Base-by-base conservation (phyloP, 345 rosid species). In the Populus ilicifolia region DNA sequence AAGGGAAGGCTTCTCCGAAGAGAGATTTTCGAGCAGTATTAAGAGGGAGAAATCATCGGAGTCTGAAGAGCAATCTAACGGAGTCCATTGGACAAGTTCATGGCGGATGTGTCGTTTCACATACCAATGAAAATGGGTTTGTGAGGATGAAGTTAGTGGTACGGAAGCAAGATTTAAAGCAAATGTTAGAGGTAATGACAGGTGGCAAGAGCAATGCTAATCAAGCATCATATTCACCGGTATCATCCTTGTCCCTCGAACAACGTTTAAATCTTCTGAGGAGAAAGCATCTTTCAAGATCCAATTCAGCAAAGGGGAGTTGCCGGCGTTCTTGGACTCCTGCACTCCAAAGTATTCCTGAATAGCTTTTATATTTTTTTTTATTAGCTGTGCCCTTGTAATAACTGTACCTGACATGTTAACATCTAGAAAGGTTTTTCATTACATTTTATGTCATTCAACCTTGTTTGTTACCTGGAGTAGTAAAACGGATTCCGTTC, bases 81-180 rank as follows among this genome's bases (percentile, higher is more conserved):
- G 88, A 81, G 54, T 74, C 78, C 25, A 75, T 77, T 44, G 64
- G 83, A 7, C 77, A 78, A 43, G 67, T 73, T 16, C 83, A 70
- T 18, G 62, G 27, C 6, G 84, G 79, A 20, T 69, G 74, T 5
- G 75, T 75, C 35, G 77, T 78, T 21, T 76, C 85, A 9, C 83
- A 84, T 2, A 33, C 59, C 16, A 59, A 54, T 8, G 83, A 82
- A 29, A 83, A 76, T 50, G 87, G 89, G 63, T 85, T 38, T 18
- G 75, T 85, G 73, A 83, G 86, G 78, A 48, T 86, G 80, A 87
- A 85, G 81, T 44, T 89, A 30, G 48, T 84, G 16, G 84, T 87
- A 9, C 82, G 81, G 79, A 86, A 80, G 80, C 81, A 88, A 83
- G 90, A 89, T 72, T 77, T 88, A 48, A 85, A 77, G 76, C 87